A percentile compares a stretch with the other conserved stretches of the same genome.
These are phyloP conservation scores for Aspergillus vadensis DNA, from an alignment of 2,329 filamentous ascomycete genomes.

Conservation along the genomic window DNA sequence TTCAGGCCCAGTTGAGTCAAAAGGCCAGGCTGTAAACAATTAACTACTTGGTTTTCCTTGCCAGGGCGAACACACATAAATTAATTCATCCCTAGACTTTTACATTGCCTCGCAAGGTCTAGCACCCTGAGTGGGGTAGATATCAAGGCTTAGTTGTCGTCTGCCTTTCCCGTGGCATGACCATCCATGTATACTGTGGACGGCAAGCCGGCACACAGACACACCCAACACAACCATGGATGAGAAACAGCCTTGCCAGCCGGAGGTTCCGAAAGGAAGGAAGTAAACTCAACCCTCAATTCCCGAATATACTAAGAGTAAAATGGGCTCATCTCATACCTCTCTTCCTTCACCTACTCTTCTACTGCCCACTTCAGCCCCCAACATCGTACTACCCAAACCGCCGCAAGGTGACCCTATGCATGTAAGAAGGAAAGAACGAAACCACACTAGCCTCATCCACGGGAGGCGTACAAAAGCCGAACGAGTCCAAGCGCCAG, in stretches of 20 bases:
- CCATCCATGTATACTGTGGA: neutral
- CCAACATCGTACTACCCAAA: neutral
- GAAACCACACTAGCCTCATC: neutral
- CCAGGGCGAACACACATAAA: neutral
- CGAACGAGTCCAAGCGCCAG: constrained; percentile 1
- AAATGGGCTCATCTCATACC: neutral
- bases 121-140: neutral
- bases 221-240: too few species aligned
- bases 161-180: neutral
- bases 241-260: neutral
- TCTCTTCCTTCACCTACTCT: neutral
- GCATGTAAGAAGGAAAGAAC: neutral
- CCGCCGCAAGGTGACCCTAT: neutral
- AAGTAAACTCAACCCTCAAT: neutral
- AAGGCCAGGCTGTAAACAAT: constrained; percentile 48
- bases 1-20: constrained; percentile 40
- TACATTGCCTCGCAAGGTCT: too few species aligned
- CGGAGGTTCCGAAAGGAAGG: neutral
- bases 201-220: neutral
- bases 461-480: neutral
- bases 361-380: neutral
- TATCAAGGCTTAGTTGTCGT: neutral
- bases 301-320: neutral
- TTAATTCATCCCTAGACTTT: too few species aligned
- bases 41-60: neutral